Base-by-base conservation (phyloP, 202 grass and related monocot species). In the Setaria italica region DNA sequence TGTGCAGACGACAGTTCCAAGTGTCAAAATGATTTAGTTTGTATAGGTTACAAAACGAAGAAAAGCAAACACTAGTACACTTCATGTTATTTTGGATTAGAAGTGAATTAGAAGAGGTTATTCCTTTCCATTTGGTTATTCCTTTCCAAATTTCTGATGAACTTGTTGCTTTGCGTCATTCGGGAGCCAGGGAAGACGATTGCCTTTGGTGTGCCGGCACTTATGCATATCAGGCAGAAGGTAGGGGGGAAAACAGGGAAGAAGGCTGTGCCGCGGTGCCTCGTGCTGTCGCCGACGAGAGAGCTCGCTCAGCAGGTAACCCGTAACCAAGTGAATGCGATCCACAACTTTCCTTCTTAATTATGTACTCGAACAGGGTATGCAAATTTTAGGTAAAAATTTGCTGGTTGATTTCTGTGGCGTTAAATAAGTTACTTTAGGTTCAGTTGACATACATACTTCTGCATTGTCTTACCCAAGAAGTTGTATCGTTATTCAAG, bases 261-360 rank as follows among this genome's bases (percentile, higher is more conserved):
- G 76, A 99, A 94, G 65, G 33, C 82, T 4, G 83, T 99, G 83
- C 96, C 96, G 0, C 82, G 91, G 37, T 91, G 88, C 62, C 93
- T 99, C 7, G 92, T 99, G 70, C 87, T 99, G 34, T 94, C 96
- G 14, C 96, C 96, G 34, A 99, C 96, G 15, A 99, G 96, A 79
- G 96, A 99, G 86, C 93, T 99, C 25, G 96, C 96, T 85, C 96
- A 99, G 62, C 96, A 99, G 82, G 93, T 99, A 83, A 80, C 37
- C 46, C 1, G 93, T 99, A 83, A 80, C 35, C 46, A 1, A 6
- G 45, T 54, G 66, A 67, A 20, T 37, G 34, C 6, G 54, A 72
- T 76, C 13, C 84, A 1, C 21, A 79, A 39, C n/a, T 39, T 20
- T 50, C 2, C 86, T 32, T 45, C 82, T 57, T 54, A 79, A 75